Evolutionary conservation across 257 asterid species (phyloP).

Genomic region (Solanum sejunctum): DNA sequence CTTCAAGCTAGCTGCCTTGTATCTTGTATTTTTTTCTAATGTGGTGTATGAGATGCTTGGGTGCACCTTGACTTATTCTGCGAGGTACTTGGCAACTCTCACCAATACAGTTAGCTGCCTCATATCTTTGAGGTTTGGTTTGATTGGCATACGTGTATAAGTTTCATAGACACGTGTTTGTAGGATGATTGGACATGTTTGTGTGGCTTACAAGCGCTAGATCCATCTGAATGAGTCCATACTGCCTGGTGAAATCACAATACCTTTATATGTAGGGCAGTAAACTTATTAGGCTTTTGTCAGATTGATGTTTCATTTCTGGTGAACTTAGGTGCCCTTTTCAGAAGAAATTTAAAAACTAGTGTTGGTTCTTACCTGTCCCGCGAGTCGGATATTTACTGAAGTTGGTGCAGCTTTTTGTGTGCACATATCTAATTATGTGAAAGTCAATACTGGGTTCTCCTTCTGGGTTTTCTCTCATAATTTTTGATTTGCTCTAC

Average conservation of each 20-base stretch:
- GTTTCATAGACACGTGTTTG: not conserved
- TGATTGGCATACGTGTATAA: not conserved
- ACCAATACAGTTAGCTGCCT: not conserved
- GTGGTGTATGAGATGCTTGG: not conserved
- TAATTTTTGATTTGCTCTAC: not conserved
- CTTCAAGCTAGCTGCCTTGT: not conserved
- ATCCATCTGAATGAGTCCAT: not conserved
- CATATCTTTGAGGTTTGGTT: not conserved
- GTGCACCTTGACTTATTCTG: not conserved
- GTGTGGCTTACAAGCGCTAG: not conserved
- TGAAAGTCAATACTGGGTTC: not conserved
- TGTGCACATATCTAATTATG: not conserved
- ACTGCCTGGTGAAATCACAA: not conserved
- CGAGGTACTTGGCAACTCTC: not conserved
- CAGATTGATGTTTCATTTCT: not conserved
- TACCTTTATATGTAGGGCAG: not conserved
- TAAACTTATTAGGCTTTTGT: not conserved
- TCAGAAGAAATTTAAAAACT: not conserved
- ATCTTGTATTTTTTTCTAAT: not conserved
- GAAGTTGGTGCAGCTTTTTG: not conserved
- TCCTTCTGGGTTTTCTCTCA: not conserved
- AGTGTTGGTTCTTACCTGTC: not conserved
- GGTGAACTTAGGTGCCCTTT: not conserved
- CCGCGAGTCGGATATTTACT: not conserved
- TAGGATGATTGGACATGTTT: not conserved